Evolutionary conservation across 2,329 filamentous ascomycete genomes (phyloP).

Genomic region (Metarhizium humberi): DNA sequence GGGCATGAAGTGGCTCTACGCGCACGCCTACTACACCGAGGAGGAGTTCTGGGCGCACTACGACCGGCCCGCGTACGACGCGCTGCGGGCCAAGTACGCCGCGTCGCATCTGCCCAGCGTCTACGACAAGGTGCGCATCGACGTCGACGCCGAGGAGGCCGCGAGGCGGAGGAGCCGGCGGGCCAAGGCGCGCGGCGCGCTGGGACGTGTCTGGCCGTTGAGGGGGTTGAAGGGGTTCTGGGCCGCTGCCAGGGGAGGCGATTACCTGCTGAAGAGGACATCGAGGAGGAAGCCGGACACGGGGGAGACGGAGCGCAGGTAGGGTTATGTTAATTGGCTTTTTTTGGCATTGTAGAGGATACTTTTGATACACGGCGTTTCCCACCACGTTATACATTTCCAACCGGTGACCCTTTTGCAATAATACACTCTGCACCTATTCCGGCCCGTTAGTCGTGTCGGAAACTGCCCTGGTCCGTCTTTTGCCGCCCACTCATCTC

Average conservation of each 20-base stretch:
- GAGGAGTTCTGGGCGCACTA: constrained; percentile 61
- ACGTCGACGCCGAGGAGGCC: constrained; percentile 24
- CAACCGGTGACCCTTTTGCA: too few species aligned
- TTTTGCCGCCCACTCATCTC: constrained; percentile 22
- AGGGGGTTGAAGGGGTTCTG: constrained; percentile 37
- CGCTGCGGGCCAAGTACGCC: constrained; percentile 46
- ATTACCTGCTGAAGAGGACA: constrained; percentile 32
- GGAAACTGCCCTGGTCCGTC: constrained; percentile 19
- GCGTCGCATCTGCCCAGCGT: constrained; percentile 53
- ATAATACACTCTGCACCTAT: too few species aligned
- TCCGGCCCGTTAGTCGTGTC: constrained; percentile 13
- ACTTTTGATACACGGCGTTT: too few species aligned
- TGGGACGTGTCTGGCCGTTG: constrained; percentile 27
- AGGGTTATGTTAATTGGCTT: too few species aligned
- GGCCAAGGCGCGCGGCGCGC: constrained; percentile 16
- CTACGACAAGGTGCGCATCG: constrained; percentile 57
- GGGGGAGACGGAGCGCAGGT: not conserved
- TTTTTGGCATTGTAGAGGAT: too few species aligned
- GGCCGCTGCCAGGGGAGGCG: constrained; percentile 32
- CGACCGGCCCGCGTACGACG: constrained; percentile 49
- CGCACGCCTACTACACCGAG: constrained; percentile 58
- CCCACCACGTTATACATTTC: too few species aligned
- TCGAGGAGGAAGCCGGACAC: not conserved
- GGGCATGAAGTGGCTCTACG: constrained; percentile 63
- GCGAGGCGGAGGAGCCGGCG: constrained; percentile 23